Base-by-base conservation (phyloP, 192 early-diverging fungal genomes). In the Lunasporangiospora selenospora region DNA sequence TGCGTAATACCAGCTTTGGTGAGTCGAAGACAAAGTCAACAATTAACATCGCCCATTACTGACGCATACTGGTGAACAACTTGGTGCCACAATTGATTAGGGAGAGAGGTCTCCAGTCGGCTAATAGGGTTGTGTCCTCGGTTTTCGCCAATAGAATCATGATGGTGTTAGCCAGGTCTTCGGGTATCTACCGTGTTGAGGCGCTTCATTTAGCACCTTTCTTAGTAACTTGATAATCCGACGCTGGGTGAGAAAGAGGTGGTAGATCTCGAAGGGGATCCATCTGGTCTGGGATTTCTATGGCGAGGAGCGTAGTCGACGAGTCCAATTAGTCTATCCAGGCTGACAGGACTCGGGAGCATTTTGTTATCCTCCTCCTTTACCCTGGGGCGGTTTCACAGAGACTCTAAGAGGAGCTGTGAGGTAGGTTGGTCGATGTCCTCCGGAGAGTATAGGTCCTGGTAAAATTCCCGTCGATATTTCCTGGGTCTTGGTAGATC, bases 61-160 rank as follows among this genome's bases (percentile, higher is more conserved):
- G n/a, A n/a, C n/a, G n/a, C n/a, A n/a, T n/a, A n/a, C n/a, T 34
- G 33, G 66, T 69, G 44, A 69, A 70, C 0, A 61, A 0, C 34
- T 70, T 70, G 26, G 58, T 55, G 30, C 58, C 65, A 0, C 27
- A 33, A 15, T 58, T 67, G 38, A 58, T 58, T 0, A 67, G 16
- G 21, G 54, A 58, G 0, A 67, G 24, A 3, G 65, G 65, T 21
- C 67, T 34, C 67, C 58, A 61, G 11, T 69, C 61, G 0, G 27
- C 7, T 5, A 63, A 29, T 3, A 16, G 0, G 32, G 26, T 5
- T 4, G 48, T 32, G 12, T 75, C 62, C 0, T 57, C 62, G 34
- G 58, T 75, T 27, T 75, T 75, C 11, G 26, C 38, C 9, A 75
- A 29, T 19, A 65, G 41, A 15, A 38, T 45, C 54, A 65, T 60